phyloP scores from a whole-genome alignment of 495 filamentous ascomycete species.

The Penicillium lagena region DNA sequence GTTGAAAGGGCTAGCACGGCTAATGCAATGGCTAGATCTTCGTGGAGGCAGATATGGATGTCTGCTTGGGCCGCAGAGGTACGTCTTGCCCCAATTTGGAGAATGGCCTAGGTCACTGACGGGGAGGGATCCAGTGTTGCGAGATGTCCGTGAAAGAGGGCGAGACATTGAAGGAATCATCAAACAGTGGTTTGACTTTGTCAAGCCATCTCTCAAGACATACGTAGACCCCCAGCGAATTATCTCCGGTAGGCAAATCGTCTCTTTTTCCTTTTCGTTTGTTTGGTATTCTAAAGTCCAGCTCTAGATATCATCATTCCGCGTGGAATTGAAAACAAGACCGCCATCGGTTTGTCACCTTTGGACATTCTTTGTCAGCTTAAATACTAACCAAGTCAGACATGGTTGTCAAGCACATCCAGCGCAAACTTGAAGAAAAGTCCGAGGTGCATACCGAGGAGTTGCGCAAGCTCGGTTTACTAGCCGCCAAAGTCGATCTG shows the following conservation, averaged over 20 bases:
- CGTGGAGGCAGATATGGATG: slow-evolving; percentile 91
- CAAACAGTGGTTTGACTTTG: slow-evolving; percentile 94
- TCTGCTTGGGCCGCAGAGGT: slow-evolving; percentile 90
- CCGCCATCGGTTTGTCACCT: slow-evolving; percentile 68
- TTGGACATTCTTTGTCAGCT: neutral
- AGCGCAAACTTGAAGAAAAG: slow-evolving; percentile 76
- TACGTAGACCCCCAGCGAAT: slow-evolving; percentile 87
- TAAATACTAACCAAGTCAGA: slow-evolving; percentile 32
- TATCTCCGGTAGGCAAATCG: slow-evolving; percentile 52
- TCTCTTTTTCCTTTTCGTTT: neutral
- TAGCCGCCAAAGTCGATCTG: slow-evolving; percentile 62
- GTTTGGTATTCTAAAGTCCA: slow-evolving; percentile 8
- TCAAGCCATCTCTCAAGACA: slow-evolving; percentile 90
- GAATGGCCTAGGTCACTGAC: neutral
- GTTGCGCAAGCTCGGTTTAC: slow-evolving; percentile 63
- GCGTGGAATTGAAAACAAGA: slow-evolving; percentile 84
- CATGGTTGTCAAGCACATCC: slow-evolving; percentile 88
- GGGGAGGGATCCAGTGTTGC: slow-evolving; percentile 53
- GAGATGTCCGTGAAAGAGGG: slow-evolving; percentile 79
- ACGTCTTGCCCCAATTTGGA: slow-evolving; percentile 19
- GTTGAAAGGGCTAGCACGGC: neutral
- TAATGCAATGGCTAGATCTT: slow-evolving; percentile 59
- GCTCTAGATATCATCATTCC: slow-evolving; percentile 84
- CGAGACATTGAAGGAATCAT: slow-evolving; percentile 90
- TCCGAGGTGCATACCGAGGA: slow-evolving; percentile 74